phyloP scores from a whole-genome alignment of 495 filamentous ascomycete genomes.

The Usnea hakonensis region DNA sequence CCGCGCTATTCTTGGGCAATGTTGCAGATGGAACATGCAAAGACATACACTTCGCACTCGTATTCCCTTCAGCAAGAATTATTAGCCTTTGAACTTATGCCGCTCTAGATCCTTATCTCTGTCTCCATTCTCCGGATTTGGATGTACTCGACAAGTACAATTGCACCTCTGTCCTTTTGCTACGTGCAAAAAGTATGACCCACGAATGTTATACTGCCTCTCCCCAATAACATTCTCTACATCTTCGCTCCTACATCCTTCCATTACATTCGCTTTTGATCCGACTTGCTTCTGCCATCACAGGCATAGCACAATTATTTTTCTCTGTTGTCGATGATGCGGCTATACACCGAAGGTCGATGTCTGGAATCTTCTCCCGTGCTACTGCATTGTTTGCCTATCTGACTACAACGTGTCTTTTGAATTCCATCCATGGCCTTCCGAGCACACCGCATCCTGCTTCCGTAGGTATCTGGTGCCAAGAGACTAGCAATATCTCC shows the following conservation, averaged over 20 bases:
- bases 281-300: neutral
- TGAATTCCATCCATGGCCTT: neutral
- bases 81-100: too few relatives aligned
- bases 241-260: neutral
- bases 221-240: too few relatives aligned
- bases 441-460: neutral
- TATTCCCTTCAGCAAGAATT: too few relatives aligned
- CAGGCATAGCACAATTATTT: neutral
- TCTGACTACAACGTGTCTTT: too few relatives aligned
- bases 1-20: too few relatives aligned
- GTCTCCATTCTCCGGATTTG: too few relatives aligned
- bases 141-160: too few relatives aligned
- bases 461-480: neutral
- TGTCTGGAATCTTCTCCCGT: neutral
- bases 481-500: neutral
- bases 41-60: too few relatives aligned
- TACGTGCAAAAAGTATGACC: neutral
- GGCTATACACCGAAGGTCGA: neutral
- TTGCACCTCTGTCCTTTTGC: neutral
- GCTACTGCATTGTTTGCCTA: neutral
- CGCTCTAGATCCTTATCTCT: too few relatives aligned
- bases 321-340: neutral
- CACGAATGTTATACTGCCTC: neutral
- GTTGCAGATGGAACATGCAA: too few relatives aligned
- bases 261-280: neutral